Evolutionary conservation across 169 alveolate species (phyloP).

Genomic region (Blepharisma undulans): DNA sequence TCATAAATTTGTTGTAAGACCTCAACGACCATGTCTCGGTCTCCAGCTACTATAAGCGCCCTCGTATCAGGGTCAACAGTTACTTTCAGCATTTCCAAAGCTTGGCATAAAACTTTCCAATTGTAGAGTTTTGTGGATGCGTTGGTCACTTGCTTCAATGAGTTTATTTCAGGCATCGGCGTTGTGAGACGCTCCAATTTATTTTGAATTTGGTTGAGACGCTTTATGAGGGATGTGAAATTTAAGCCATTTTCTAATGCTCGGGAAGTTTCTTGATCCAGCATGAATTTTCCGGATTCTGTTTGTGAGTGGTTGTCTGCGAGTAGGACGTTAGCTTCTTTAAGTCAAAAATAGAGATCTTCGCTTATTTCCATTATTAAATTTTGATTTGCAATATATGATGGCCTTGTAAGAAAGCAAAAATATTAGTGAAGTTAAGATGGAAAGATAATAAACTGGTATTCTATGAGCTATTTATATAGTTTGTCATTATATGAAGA

Average conservation of each 20-base stretch:
- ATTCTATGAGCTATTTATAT: not conserved
- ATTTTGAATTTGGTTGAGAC: conserved; percentile 14
- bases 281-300: not conserved
- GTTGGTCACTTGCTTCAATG: conserved; percentile 33
- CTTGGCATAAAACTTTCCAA: conserved; percentile 61
- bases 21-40: conserved; percentile 58
- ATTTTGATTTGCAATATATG: not conserved
- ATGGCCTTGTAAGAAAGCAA: not conserved
- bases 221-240: conserved; percentile 1
- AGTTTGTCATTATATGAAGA: not conserved
- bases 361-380: conserved; percentile 19
- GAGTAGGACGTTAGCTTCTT: not conserved
- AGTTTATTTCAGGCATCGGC: conserved; percentile 27
- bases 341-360: conserved; percentile 5
- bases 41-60: conserved; percentile 71
- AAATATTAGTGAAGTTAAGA: not conserved
- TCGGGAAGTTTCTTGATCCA: not conserved
- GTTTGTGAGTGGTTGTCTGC: not conserved
- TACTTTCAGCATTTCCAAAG: conserved; percentile 43
- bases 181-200: conserved; percentile 15
- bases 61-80: conserved; percentile 57
- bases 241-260: conserved; percentile 28
- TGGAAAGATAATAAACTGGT: not conserved
- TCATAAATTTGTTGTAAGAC: conserved; percentile 37
- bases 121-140: conserved; percentile 68